Base-by-base conservation (phyloP, 805 yeast genomes). In the Trichomonascus vanleenenianus region DNA sequence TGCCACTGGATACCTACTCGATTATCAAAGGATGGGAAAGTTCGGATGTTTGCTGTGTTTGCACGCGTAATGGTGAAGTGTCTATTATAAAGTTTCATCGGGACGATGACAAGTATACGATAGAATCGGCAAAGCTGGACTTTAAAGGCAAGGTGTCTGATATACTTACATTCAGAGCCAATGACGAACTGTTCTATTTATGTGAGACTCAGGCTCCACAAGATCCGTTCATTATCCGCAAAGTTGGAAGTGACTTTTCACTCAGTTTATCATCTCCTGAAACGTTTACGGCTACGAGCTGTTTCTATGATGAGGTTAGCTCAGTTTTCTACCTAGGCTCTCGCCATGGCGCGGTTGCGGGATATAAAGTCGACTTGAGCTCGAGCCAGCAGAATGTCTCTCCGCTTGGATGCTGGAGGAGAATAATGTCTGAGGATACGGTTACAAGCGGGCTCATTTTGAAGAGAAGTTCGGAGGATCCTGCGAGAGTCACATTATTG, bases 191-290 rank as follows among this genome's bases (percentile, higher is more conserved):
- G 3, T 52, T 68, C 40, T 35, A 78, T 0, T 56, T 83, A 14
- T 57, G 73, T 4, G 93, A 84, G 53, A 78, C 86, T 12, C 89
- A 93, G 36, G 79, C 82, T 55, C 81, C 83, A 1, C 66, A 62
- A 2, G 79, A 76, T 40, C 75, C 78, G 2, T 68, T 83, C 40
- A 49, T 71, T 2, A 58, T 78, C 15, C 55, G 69, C 44, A 66
- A 65, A 33, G 53, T 80, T 37, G 54, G 62, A 22, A 46, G 54
- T 0, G 32, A 16, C 22, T 56, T 59, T 1, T 55, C 74, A 2
- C 16, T 39, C 10, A 37, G 70, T 7, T 45, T 59, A n/a, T 40
- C 37, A 30, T 31, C 56, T 31, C 73, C 74, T 3, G 68, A 67
- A 9, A 68, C 72, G 14, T 79, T 83, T 54, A 74, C 78, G 1